Evolutionary conservation across 1,284 basidiomycete genomes (phyloP), one percentile per base, ranked within the genome.

Genomic region (Fomitopsis betulina): DNA sequence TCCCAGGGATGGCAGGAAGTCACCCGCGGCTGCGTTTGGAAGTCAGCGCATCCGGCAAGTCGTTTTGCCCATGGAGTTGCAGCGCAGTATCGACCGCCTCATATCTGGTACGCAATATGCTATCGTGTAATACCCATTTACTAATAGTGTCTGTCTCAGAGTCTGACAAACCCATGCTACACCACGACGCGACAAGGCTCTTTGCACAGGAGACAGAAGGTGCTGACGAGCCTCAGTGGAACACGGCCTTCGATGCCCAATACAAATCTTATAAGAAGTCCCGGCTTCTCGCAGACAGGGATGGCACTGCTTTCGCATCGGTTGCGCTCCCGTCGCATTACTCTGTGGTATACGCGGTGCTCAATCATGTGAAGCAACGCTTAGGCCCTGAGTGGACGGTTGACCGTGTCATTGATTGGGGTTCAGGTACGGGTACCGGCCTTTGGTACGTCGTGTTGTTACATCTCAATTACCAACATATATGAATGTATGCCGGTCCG

Each of bases 21-120:
- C 91, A 23, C 91, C 93, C 53, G 92, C 93, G 30, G 90, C 92
- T 21, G 72, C 78, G 13, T 89, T 92, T 70, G 93, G 93, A 17
- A 89, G 87, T 63, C 81, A 85, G 61, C 73, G 79, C 32, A 79
- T 93, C 54, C 89, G 91, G 8, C 75, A 84, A 56, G 82, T 93
- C 12, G 75, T 87, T 9, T 67, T 96, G 10, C 88, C 93, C 1
- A 70, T 79, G 10, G 85, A 92, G 69, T 77, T 96, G 57, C 81
- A 84, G 60, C 72, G 76, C n/a, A 71, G 83, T 15, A 83, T 90
- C 58, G 76, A 77, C 49, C 65, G 71, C 19, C 72, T 90, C 56
- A 85, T 91, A 60, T 75, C 80, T 60, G 81, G 89, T 89, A 61
- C 57, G 79, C 55, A 33, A 37, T 37, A 12, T 30, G 13, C 35